These are phyloP conservation scores for Globisporangium rhizosaccharum DNA, from an alignment of 352 stramenopile genomes.

Conservation along the genomic window DNA sequence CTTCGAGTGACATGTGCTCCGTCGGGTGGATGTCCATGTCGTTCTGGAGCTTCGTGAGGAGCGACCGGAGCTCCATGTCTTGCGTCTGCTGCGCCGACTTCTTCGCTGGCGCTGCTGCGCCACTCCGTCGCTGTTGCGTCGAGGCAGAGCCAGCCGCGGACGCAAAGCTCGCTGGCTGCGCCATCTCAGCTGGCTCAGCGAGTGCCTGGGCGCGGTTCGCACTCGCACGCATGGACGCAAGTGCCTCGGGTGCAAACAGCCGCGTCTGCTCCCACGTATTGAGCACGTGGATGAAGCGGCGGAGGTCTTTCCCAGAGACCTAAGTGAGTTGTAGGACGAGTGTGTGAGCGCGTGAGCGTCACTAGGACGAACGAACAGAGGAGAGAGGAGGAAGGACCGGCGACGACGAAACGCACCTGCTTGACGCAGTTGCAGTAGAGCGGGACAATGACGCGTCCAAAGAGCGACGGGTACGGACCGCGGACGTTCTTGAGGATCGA, in stretches of 20 bases:
- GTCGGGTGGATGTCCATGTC: constrained; percentile 85
- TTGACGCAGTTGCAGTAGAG: constrained; percentile 85
- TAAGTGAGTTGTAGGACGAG: constrained; percentile 6
- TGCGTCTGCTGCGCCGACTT: constrained; percentile 28
- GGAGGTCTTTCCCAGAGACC: constrained; percentile 77
- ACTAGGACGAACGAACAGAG: too few species aligned
- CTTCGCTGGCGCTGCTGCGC: constrained; percentile 8
- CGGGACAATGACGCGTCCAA: constrained; percentile 65
- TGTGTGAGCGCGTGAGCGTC: too few species aligned
- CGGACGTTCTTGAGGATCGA: constrained; percentile 88
- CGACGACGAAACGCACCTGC: constrained; percentile 34
- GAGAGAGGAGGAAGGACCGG: not conserved
- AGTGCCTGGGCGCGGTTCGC: constrained; percentile 52
- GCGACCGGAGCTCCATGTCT: constrained; percentile 73
- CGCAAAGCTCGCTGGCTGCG: constrained; percentile 46
- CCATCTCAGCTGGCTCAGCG: constrained; percentile 31
- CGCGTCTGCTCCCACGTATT: constrained; percentile 77
- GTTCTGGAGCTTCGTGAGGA: constrained; percentile 83
- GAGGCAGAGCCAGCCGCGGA: constrained; percentile 21
- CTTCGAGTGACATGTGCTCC: constrained; percentile 80
- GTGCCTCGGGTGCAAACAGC: constrained; percentile 47
- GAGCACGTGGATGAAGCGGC: constrained; percentile 79
- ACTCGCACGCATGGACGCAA: constrained; percentile 62
- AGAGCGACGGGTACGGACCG: constrained; percentile 63
- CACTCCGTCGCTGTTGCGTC: constrained; percentile 9